Percentiles rank a stretch among this genome's conserved stretches.
These are phyloP conservation scores for Backusella tarrabulga DNA, from an alignment of 192 early-diverging fungal genomes.

Conservation along the genomic window DNA sequence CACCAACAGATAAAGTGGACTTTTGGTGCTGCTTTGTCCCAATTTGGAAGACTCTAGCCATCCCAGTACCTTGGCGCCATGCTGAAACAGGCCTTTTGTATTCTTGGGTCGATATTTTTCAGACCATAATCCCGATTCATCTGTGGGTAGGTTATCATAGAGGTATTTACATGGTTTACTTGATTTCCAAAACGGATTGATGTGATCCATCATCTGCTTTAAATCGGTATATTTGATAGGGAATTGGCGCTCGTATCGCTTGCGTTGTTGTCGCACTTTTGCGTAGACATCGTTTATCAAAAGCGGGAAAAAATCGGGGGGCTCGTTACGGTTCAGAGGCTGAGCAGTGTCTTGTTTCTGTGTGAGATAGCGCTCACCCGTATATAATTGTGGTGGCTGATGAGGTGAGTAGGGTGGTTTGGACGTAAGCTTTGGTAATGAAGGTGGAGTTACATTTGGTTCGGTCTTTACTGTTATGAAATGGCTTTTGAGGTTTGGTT, in stretches of 20 bases:
- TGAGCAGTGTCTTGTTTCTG: neutral
- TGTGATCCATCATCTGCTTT: neutral
- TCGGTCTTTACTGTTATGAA: neutral
- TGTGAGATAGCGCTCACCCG: neutral
- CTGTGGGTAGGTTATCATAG: neutral
- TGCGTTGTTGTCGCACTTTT: neutral
- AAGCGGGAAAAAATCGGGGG: neutral
- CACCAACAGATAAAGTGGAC: constrained; percentile 47
- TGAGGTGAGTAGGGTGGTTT: neutral
- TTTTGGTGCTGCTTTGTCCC: neutral
- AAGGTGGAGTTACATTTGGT: neutral
- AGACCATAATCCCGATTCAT: constrained; percentile 7
- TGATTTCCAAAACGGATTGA: neutral
- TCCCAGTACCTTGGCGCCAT: constrained; percentile 6
- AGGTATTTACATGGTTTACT: neutral
- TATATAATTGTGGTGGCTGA: neutral
- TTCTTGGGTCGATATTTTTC: constrained; percentile 27
- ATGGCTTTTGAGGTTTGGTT: neutral
- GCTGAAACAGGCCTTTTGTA: constrained; percentile 11
- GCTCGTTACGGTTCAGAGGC: neutral
- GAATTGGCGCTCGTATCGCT: neutral
- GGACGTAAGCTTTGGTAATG: neutral
- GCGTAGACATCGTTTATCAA: neutral
- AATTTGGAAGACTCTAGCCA: constrained; percentile 18
- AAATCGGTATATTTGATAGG: neutral